phyloP scores from a whole-genome alignment of 2,329 filamentous ascomycete species.

The Microdochium nivale region DNA sequence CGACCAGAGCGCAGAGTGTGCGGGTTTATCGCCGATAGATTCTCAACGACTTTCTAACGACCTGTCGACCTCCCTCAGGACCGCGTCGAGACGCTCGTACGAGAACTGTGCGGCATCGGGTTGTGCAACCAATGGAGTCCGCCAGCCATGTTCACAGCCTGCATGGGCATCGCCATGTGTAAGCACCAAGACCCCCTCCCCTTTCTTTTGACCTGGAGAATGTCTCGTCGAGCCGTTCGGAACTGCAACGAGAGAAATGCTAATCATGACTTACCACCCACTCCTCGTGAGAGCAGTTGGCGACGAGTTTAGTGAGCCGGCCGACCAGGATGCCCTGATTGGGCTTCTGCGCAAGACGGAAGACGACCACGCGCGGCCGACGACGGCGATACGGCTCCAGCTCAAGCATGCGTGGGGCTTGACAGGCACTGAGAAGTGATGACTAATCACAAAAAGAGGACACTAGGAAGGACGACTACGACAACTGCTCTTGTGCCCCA shows the following conservation, averaged over 20 bases:
- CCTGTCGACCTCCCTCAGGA: conserved; percentile 20
- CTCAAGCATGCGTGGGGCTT: conserved; percentile 42
- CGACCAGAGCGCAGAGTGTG: no score
- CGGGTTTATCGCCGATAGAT: no score
- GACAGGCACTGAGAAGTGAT: conserved; percentile 14
- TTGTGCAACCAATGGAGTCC: conserved; percentile 45
- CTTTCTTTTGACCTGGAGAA: background rate
- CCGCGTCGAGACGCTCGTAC: conserved; percentile 36
- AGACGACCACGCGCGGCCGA: conserved; percentile 42
- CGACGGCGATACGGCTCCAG: conserved; percentile 34
- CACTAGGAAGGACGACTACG: background rate
- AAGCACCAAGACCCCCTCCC: conserved; percentile 4
- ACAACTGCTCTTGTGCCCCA: background rate
- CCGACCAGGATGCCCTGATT: conserved; percentile 38
- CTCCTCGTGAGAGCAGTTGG: conserved; percentile 33
- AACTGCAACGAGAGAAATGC: background rate
- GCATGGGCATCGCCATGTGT: conserved; percentile 47
- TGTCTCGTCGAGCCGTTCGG: no score
- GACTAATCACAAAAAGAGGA: conserved; percentile 1
- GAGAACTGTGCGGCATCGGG: conserved; percentile 50
- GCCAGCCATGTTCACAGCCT: conserved; percentile 46
- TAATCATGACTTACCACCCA: background rate
- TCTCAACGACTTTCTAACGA: no score
- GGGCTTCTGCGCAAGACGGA: conserved; percentile 38
- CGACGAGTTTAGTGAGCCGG: conserved; percentile 35